phyloP scores from a whole-genome alignment of 805 yeast species.

The Danielozyma ontarioensis region DNA sequence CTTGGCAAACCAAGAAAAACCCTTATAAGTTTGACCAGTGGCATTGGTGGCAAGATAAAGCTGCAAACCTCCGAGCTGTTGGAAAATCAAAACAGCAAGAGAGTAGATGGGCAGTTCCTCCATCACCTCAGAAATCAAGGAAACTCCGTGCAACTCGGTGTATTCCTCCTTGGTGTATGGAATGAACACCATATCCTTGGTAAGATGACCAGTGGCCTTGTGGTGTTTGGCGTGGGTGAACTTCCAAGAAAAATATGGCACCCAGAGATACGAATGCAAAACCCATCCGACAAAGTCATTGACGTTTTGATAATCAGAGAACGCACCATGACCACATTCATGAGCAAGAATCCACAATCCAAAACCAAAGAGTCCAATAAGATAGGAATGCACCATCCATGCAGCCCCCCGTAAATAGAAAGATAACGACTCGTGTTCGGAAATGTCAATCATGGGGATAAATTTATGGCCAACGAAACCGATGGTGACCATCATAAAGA shows the following conservation, averaged over 20 bases:
- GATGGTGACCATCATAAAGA: slow-evolving; percentile 36
- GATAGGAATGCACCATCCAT: slow-evolving; percentile 36
- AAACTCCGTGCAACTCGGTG: slow-evolving; percentile 25
- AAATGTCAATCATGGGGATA: slow-evolving; percentile 36
- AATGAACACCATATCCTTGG: slow-evolving; percentile 56
- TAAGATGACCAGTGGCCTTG: slow-evolving; percentile 57
- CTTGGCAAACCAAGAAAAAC: slow-evolving; percentile 35
- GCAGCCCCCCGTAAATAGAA: slow-evolving; percentile 30
- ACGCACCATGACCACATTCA: slow-evolving; percentile 63
- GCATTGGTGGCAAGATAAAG: slow-evolving; percentile 47
- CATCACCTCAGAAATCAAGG: slow-evolving; percentile 39
- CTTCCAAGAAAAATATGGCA: slow-evolving; percentile 63
- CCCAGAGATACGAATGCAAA: slow-evolving; percentile 50
- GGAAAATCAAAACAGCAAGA: slow-evolving; percentile 39
- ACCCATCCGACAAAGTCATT: slow-evolving; percentile 60
- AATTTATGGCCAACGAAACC: slow-evolving; percentile 39
- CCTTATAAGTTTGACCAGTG: slow-evolving; percentile 47
- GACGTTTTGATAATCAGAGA: slow-evolving; percentile 47
- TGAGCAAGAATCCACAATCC: slow-evolving; percentile 63
- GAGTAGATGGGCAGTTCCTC: slow-evolving; percentile 54
- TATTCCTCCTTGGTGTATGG: slow-evolving; percentile 50
- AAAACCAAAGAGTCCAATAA: slow-evolving; percentile 46
- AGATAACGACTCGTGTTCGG: slow-evolving; percentile 12
- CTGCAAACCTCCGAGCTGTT: slow-evolving; percentile 55
- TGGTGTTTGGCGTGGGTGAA: slow-evolving; percentile 58